Percentiles rank a stretch among this genome's conserved stretches.
Conservation (phyloP, 2,329 filamentous ascomycete genomes). For the Arthrobotrys sphaeroides region DNA sequence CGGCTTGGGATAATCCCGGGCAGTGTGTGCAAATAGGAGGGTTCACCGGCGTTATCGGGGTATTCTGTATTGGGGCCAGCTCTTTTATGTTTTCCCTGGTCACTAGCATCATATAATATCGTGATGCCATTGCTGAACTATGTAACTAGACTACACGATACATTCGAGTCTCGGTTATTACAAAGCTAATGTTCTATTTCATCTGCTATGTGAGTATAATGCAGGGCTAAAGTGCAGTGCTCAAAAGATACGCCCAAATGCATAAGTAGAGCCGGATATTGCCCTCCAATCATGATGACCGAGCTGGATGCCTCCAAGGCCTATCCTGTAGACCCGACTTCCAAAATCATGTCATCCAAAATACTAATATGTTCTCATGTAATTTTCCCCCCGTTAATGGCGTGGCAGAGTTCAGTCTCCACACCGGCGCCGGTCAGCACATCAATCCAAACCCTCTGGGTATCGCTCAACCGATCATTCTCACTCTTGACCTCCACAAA, state of each 20-base stretch:
- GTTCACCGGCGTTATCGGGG: conserved; percentile 34
- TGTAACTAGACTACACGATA: neutral
- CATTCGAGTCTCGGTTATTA: neutral
- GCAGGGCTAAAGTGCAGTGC: neutral
- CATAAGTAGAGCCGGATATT: no score
- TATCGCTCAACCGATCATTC: conserved; percentile 94
- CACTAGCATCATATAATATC: neutral
- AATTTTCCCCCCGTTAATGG: conserved; percentile 28
- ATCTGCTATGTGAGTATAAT: neutral
- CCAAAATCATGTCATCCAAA: no score
- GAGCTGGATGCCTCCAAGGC: no score
- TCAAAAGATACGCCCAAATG: neutral
- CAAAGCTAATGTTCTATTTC: neutral
- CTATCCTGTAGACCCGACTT: no score
- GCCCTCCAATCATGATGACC: neutral
- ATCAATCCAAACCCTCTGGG: conserved; percentile 96
- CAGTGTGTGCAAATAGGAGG: conserved; percentile 11
- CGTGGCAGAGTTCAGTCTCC: conserved; percentile 73
- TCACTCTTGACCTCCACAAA: conserved; percentile 73
- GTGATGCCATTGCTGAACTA: neutral
- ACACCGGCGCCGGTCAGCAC: conserved; percentile 86
- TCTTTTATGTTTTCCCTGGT: neutral
- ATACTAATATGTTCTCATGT: conserved; percentile 8
- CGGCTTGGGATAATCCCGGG: neutral
- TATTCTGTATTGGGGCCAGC: conserved; percentile 17